Conservation (phyloP, 2,329 filamentous ascomycete species). For the Colletotrichum incanum region DNA sequence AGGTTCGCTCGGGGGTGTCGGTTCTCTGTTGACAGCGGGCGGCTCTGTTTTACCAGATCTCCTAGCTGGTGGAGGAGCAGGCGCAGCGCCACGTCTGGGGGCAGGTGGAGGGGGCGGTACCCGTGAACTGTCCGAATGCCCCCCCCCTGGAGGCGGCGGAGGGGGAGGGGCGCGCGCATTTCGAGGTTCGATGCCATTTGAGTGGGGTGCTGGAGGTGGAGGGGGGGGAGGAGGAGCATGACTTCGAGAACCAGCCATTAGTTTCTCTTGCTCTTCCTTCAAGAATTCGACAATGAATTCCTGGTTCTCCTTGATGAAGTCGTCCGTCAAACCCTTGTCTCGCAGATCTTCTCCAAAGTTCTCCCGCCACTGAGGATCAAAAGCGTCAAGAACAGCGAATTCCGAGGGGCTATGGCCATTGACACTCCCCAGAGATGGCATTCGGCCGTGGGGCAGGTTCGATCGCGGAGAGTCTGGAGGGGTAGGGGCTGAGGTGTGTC, state of each 20-base stretch:
- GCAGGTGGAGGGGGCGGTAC: constrained; percentile 59
- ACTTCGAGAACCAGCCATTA: constrained; percentile 46
- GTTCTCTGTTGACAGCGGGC: constrained; percentile 55
- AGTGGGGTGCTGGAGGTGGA: constrained; percentile 47
- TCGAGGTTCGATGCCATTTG: constrained; percentile 52
- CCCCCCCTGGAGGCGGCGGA: constrained; percentile 50
- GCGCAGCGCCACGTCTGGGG: constrained; percentile 61
- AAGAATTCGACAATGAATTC: constrained; percentile 79
- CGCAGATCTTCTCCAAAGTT: constrained; percentile 76
- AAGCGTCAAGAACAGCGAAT: constrained; percentile 74
- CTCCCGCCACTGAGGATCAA: constrained; percentile 76
- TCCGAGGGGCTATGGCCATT: constrained; percentile 67
- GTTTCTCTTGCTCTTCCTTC: constrained; percentile 68
- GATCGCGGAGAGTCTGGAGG: constrained; percentile 71
- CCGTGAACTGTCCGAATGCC: constrained; percentile 47
- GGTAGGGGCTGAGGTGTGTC: constrained; percentile 71
- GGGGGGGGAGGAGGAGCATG: constrained; percentile 47
- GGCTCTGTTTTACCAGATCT: constrained; percentile 69
- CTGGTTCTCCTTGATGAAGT: constrained; percentile 78
- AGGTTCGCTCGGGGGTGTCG: constrained; percentile 78
- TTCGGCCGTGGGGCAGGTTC: constrained; percentile 56
- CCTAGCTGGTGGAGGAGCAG: constrained; percentile 73
- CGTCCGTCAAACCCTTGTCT: constrained; percentile 75
- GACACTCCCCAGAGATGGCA: constrained; percentile 61
- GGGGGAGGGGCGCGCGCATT: constrained; percentile 54